Base-by-base conservation (phyloP, 2,329 filamentous ascomycete species). In the Hypoxylon rubiginosum region DNA sequence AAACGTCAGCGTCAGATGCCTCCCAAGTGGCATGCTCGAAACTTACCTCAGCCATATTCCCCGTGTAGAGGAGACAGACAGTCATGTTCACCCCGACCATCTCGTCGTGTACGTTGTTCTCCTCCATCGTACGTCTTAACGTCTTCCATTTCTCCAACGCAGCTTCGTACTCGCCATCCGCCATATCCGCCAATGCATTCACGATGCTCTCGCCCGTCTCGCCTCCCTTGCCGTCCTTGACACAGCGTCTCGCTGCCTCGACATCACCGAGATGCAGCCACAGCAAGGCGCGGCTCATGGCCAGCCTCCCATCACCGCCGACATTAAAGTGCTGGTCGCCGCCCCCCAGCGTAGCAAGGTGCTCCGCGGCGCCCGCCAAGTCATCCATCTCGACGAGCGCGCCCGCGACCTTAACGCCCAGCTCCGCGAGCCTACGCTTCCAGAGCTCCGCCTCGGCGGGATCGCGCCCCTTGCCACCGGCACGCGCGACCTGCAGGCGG, bases 381-480 rank as follows among this genome's bases (percentile, higher is more conserved):
- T 99, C 95, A 8, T 93, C 93, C 90, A 97, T 97, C 78, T 96
- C 92, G 5, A 95, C 85, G 28, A 96, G 80, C 0, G 91, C 90
- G 13, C 87, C 85, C 0, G 87, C 87, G 1, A 91, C 87, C 60
- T 85, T 81, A 48, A 91, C 83, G 0, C 94, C 94, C 2, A 97
- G 83, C 68, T 97, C 94, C 1, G 84, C 81, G 0, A 98, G 83
- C 26, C 95, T 82, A 0, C 80, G 80, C 69, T 87, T 89, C 95
- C 95, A 98, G 5, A 91, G 72, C 68, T 85, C 82, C 15, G 84
- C 81, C 21, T 88, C 87, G 0, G 88, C 83, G 54, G 85, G 83
- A 9, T 86, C 84, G 41, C 83, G 82, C 32, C 70, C 73, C 10
- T 71, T 74, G n/a, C n/a, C n/a, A 4, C 73, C 75, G 0, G 87